These are phyloP conservation scores for Neonectria neomacrospora DNA, from an alignment of 2,329 filamentous ascomycete genomes.

Conservation along the genomic window DNA sequence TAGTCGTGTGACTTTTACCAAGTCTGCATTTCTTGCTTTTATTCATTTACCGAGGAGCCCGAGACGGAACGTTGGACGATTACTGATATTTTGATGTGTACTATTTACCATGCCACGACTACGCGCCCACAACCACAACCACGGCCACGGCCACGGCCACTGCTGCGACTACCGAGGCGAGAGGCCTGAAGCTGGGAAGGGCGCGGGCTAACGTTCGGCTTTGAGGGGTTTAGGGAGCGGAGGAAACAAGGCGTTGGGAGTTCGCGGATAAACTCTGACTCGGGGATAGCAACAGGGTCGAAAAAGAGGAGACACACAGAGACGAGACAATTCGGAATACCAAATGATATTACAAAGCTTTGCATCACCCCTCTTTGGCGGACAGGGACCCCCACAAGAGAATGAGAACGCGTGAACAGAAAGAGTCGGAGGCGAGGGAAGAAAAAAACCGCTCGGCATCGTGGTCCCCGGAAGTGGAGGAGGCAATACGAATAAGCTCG, in stretches of 20 bases:
- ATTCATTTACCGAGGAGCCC: background rate
- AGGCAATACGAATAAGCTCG: background rate
- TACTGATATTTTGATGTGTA: conserved; percentile 9
- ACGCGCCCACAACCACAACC: too few relatives aligned
- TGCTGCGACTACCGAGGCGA: background rate
- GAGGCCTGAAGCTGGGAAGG: background rate
- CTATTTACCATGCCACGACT: background rate
- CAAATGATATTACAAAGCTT: conserved; percentile 14
- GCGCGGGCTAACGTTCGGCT: conserved; percentile 5
- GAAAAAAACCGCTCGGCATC: conserved; percentile 10
- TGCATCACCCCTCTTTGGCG: conserved; percentile 8
- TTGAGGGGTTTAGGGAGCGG: background rate
- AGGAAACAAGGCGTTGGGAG: conserved; percentile 25
- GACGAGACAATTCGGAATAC: conserved; percentile 22
- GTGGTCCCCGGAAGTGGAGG: background rate
- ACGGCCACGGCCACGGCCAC: background rate
- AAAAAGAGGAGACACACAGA: conserved; percentile 11
- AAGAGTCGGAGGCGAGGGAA: conserved; percentile 8
- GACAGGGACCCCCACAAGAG: conserved; percentile 12
- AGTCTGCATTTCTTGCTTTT: background rate
- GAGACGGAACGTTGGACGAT: background rate
- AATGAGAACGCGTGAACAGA: conserved; percentile 17
- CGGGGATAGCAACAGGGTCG: conserved; percentile 16
- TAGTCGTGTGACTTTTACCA: background rate
- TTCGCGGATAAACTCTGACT: conserved; percentile 22